A percentile compares a stretch with the other conserved stretches of the same genome.
Evolutionary conservation across 139 green algal species (phyloP).

Genomic region (Micromonas commoda): DNA sequence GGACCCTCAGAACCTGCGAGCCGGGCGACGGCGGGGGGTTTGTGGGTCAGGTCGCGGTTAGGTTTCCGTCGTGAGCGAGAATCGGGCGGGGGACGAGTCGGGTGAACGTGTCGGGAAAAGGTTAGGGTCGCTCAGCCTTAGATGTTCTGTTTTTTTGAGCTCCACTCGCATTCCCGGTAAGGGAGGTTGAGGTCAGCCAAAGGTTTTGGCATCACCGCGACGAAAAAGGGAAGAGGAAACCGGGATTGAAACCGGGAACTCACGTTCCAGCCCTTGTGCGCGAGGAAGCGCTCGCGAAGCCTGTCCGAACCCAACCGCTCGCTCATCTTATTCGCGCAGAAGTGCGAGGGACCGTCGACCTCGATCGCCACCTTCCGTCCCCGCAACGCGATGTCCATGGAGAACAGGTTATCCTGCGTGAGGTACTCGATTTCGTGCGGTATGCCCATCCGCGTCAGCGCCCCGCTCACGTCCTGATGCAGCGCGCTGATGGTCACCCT

Average conservation of each 20-base stretch:
- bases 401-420: conserved; percentile 44
- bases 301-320: background rate
- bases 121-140: background rate
- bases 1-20: background rate
- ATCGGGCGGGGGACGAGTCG: no score
- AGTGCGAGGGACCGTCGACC: conserved; percentile 46
- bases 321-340: conserved; percentile 3
- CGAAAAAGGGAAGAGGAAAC: background rate
- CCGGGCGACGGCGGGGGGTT: background rate
- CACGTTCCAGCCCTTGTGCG: background rate
- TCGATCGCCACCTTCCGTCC: conserved; percentile 38
- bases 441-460: conserved; percentile 38
- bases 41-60: background rate
- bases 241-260: background rate
- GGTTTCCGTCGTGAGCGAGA: background rate
- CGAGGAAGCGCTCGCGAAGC: background rate
- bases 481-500: conserved; percentile 36
- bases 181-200: background rate
- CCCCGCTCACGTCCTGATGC: conserved; percentile 38
- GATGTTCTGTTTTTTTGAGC: background rate
- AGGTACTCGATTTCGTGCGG: conserved; percentile 43
- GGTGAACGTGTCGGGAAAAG: no score
- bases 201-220: background rate
- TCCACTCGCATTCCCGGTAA: background rate
- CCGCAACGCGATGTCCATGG: conserved; percentile 42